phyloP scores from a whole-genome alignment of 108 stramenopile genomes.

The Cyclotella baltica region DNA sequence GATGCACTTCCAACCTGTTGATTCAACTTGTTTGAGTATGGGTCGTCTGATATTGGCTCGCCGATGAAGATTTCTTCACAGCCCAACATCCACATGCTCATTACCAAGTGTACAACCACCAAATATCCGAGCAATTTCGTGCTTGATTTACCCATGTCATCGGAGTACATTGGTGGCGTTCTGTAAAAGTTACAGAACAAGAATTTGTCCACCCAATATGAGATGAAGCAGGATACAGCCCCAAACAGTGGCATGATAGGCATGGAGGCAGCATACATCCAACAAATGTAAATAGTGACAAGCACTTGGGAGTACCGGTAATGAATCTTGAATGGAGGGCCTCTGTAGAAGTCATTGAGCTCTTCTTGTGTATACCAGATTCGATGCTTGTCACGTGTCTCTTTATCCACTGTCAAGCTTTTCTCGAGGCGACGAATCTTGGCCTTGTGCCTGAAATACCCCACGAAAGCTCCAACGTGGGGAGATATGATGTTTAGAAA shows the following conservation, averaged over 20 bases:
- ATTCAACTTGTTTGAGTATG: conserved; percentile 21
- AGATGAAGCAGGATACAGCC: conserved; percentile 60
- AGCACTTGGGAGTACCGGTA: conserved; percentile 73
- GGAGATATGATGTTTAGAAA: conserved; percentile 50
- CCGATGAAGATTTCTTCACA: conserved; percentile 57
- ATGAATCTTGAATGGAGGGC: conserved; percentile 66
- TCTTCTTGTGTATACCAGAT: conserved; percentile 73
- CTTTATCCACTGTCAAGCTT: conserved; percentile 31
- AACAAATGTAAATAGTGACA: conserved; percentile 79
- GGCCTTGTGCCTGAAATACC: conserved; percentile 41
- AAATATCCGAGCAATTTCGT: conserved; percentile 52
- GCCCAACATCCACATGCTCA: conserved; percentile 65
- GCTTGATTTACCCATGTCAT: conserved; percentile 54
- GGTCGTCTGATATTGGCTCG: conserved; percentile 33
- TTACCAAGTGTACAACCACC: conserved; percentile 50
- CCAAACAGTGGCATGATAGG: conserved; percentile 75
- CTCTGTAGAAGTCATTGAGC: conserved; percentile 67
- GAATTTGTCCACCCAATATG: conserved; percentile 84
- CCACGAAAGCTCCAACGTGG: conserved; percentile 52
- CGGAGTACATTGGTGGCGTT: conserved; percentile 71
- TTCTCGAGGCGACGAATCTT: conserved; percentile 51
- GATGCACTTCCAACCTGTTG: neutral
- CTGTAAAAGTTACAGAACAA: conserved; percentile 82
- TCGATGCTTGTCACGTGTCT: conserved; percentile 37
- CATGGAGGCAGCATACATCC: conserved; percentile 78